Conservation (phyloP, 257 asterid species). For the Scutellaria baicalensis region DNA sequence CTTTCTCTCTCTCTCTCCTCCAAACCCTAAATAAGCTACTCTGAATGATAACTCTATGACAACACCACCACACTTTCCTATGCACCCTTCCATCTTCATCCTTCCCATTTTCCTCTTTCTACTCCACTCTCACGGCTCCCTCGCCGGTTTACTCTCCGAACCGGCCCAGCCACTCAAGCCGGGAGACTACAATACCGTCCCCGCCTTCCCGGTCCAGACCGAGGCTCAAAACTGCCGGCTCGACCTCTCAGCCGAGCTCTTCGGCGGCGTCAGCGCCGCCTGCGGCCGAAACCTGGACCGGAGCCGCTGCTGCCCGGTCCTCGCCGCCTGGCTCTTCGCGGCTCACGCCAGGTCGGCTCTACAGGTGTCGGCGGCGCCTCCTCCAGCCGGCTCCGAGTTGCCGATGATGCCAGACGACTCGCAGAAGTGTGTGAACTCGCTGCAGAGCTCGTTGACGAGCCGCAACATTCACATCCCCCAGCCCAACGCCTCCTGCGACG, state of each 20-base stretch:
- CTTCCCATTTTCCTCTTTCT: slow-evolving; percentile 6
- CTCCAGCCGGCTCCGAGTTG: slow-evolving; percentile 50
- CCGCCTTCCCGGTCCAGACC: slow-evolving; percentile 78
- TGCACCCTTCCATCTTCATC: too few relatives aligned
- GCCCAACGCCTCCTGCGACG: slow-evolving; percentile 83
- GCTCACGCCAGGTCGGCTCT: slow-evolving; percentile 92
- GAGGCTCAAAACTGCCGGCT: slow-evolving; percentile 56
- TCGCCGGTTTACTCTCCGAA: slow-evolving; percentile 47
- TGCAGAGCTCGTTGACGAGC: slow-evolving; percentile 54
- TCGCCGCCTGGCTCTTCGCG: slow-evolving; percentile 96
- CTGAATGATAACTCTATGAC: slow-evolving; percentile 18
- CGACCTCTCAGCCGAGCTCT: slow-evolving; percentile 79
- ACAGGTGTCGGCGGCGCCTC: slow-evolving; percentile 34
- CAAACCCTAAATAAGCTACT: slow-evolving; percentile 8
- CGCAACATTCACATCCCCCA: slow-evolving; percentile 67
- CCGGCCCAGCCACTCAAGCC: slow-evolving; percentile 77
- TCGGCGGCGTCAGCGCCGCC: slow-evolving; percentile 90
- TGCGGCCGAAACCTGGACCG: slow-evolving; percentile 83
- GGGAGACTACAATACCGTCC: slow-evolving; percentile 76
- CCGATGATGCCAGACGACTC: slow-evolving; percentile 99
- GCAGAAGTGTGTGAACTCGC: slow-evolving; percentile 83
- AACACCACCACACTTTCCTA: neutral
- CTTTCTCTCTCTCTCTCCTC: neutral
- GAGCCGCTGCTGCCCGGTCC: slow-evolving; percentile 94
- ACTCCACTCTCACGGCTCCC: slow-evolving; percentile 10